Evolutionary conservation across 768 basidiomycete species (phyloP), one percentile per base, ranked within the genome.

Genomic region (Arthromyces matolae): DNA sequence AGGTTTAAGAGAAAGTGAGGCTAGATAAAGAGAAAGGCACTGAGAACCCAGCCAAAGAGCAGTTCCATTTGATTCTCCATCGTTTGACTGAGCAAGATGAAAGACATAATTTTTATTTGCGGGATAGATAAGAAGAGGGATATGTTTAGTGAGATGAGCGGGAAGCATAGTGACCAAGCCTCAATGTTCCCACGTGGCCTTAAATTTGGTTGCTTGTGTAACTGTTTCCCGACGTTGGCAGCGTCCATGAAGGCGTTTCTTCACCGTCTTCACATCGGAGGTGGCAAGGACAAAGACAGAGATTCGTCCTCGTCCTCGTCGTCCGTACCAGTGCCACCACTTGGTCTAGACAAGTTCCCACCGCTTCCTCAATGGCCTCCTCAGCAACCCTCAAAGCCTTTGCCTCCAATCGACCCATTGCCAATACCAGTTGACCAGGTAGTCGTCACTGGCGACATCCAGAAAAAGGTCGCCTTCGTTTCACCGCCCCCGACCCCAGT

Each of bases 381-480:
- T 1, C 27, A 32, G 6, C 22, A 78, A 4, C 70, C 80, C 33
- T 79, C 75, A 63, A 89, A 90, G 59, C 88, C 88, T 7, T 72
- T 90, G 8, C 86, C 88, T 0, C 61, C 58, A 34, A 56, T 50
- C 51, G 48, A 62, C 36, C 48, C 62, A 40, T 50, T 58, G 45
- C 37, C n/a, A n/a, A n/a, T n/a, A n/a, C n/a, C n/a, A n/a, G n/a
- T n/a, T n/a, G n/a, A n/a, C n/a, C n/a, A n/a, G n/a, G n/a, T 29
- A 2, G 41, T 32, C 8, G 55, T 53, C 35, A 58, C 62, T 19
- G 50, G 64, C 52, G 84, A 86, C 54, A 71, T 79, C 25, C 80
- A 79, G 60, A 93, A 93, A 75, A 90, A 90, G 69, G 90, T 93
- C 36, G 90, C 89, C 22, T 93, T 93, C 68, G 76, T 87, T 58